phyloP scores from a whole-genome alignment of 2,329 filamentous ascomycete species.

The Elsinoe necatrix region DNA sequence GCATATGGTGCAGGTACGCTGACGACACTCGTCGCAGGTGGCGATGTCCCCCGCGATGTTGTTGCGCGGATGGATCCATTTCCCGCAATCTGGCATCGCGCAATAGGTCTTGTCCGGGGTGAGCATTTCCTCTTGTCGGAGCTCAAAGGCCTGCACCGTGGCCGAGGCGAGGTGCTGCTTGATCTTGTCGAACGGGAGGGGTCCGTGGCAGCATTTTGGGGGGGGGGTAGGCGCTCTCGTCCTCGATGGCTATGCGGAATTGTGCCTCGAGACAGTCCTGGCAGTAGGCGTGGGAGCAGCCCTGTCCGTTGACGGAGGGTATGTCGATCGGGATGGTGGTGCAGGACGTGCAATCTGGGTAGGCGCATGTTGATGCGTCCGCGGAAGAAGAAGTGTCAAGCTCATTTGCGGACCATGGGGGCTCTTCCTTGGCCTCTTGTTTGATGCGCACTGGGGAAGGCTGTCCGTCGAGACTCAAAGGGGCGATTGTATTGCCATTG shows the following conservation, averaged over 20 bases:
- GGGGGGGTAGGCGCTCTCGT: conserved; percentile 49
- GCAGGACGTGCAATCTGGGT: conserved; percentile 14
- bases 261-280: conserved; percentile 37
- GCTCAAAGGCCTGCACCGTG: conserved; percentile 30
- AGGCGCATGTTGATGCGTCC: no score
- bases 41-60: conserved; percentile 32
- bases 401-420: not conserved
- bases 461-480: no score
- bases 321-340: conserved; percentile 20
- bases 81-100: conserved; percentile 33
- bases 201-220: conserved; percentile 42
- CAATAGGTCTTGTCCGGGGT: conserved; percentile 46
- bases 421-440: not conserved
- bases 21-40: conserved; percentile 35
- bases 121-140: conserved; percentile 41
- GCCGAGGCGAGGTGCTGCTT: conserved; percentile 29
- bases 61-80: conserved; percentile 35
- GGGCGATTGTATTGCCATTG: no score
- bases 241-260: conserved; percentile 35
- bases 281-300: conserved; percentile 36
- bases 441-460: not conserved
- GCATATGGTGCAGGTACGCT: conserved; percentile 43
- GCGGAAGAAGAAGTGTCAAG: no score
- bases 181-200: conserved; percentile 32
- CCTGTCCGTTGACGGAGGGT: conserved; percentile 21